Base-by-base conservation (phyloP, 2,329 filamentous ascomycete genomes). In the Cladorrhinum sp. region DNA sequence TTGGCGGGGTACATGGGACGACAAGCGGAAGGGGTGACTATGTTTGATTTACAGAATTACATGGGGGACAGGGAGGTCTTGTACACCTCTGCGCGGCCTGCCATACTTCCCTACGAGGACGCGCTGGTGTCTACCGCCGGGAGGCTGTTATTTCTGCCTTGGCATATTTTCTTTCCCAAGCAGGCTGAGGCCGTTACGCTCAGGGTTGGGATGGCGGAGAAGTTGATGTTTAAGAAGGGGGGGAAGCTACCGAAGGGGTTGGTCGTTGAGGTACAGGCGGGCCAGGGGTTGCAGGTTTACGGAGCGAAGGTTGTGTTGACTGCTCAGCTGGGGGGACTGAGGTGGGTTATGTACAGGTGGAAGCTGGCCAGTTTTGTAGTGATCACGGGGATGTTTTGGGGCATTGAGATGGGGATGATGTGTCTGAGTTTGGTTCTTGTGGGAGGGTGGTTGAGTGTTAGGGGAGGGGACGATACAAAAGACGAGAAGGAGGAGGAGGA, bases 291-390 rank as follows among this genome's bases (percentile, higher is more conserved):
- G 69, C 91, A 96, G 72, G 84, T 96, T 5, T 97, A 97, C 72
- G 78, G 78, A 20, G 87, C 85, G 3, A 77, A 76, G 13, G 80
- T 96, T 32, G 82, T 81, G 2, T 85, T 98, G 64, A 86, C 83
- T 25, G 93, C 93, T 3, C 83, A 86, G 57, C 86, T 97, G 65
- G 81, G 83, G 10, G 93, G 93, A 0, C 73, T 97, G 62, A 79
- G 89, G 53, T 95, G 90, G 85, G 69, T 93, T 58, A 96, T 99
- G 90, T 95, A 95, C 69, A 87, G 91, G 63, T 88, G 93, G 76
- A 85, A 89, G 12, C 69, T 95, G 36, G 73, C 85, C 1, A 86
- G 86, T 4, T 92, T 92, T 61, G 56, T 89, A 0, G 69, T 87
- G 0, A 89, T 92, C 68, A 90, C 87, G 0, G 74, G 78, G 0